Percentiles rank a stretch among this genome's conserved stretches.
Evolutionary conservation across 164 flowering plant genomes (phyloP).

Genomic region (Houttuynia cordata): DNA sequence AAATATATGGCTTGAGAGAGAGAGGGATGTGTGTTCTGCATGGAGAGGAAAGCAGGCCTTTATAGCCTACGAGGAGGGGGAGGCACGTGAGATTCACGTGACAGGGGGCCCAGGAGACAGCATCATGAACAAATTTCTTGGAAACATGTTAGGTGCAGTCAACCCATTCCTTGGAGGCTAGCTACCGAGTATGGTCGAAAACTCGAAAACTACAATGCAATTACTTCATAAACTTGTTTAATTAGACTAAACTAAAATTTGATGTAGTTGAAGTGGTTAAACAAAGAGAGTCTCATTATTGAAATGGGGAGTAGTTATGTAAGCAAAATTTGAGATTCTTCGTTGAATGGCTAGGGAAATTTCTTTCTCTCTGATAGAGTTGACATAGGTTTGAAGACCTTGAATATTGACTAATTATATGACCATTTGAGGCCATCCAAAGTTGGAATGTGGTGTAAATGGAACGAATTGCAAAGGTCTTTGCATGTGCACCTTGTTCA

Average conservation of each 20-base stretch:
- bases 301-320: not conserved
- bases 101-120: not conserved
- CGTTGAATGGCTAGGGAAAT: conserved; percentile 1
- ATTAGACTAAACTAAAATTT: no score
- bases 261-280: not conserved
- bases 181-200: not conserved
- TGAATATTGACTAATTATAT: not conserved
- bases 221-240: not conserved
- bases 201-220: not conserved
- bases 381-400: not conserved
- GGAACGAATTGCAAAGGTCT: not conserved
- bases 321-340: not conserved
- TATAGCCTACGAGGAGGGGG: not conserved
- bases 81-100: not conserved
- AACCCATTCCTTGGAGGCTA: not conserved
- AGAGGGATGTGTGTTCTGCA: not conserved
- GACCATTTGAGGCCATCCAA: not conserved
- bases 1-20: not conserved
- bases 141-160: not conserved
- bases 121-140: not conserved
- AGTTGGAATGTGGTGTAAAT: not conserved
- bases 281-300: not conserved
- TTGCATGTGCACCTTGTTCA: not conserved
- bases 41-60: not conserved
- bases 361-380: not conserved